phyloP scores from a whole-genome alignment of 352 stramenopile genomes.

The Phytophthora meadii region DNA sequence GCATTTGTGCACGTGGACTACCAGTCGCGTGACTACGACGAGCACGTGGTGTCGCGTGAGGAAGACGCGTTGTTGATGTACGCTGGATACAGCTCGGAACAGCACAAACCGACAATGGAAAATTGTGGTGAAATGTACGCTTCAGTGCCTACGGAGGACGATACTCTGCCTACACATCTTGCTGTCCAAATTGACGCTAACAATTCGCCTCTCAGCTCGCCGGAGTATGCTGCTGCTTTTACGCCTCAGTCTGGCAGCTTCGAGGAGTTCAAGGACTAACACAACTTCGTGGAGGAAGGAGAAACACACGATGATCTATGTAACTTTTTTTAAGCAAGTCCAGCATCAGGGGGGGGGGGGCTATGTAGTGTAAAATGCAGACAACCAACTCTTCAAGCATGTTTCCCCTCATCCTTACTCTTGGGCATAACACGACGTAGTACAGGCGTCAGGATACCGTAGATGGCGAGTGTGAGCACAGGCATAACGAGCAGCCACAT shows the following conservation, averaged over 20 bases:
- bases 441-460: constrained; percentile 71
- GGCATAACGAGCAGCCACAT: constrained; percentile 77
- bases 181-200: constrained; percentile 9
- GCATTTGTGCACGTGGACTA: constrained; percentile 97
- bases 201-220: constrained; percentile 11
- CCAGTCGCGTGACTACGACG: constrained; percentile 77
- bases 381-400: constrained; percentile 24
- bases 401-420: constrained; percentile 51
- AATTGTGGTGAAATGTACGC: constrained; percentile 26
- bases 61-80: constrained; percentile 58
- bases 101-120: constrained; percentile 13
- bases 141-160: constrained; percentile 27
- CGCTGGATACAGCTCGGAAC: constrained; percentile 27
- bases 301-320: constrained; percentile 22
- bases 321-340: constrained; percentile 3
- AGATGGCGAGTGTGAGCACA: constrained; percentile 67
- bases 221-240: constrained; percentile 7
- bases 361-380: constrained; percentile 4
- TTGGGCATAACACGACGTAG: constrained; percentile 76
- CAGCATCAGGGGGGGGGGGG: not conserved
- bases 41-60: constrained; percentile 63
- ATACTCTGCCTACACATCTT: constrained; percentile 1
- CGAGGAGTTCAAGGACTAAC: constrained; percentile 19
- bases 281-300: not conserved
- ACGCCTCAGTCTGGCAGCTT: constrained; percentile 21